phyloP scores from a whole-genome alignment of 495 filamentous ascomycete genomes.

The Penicillium coprophilum region DNA sequence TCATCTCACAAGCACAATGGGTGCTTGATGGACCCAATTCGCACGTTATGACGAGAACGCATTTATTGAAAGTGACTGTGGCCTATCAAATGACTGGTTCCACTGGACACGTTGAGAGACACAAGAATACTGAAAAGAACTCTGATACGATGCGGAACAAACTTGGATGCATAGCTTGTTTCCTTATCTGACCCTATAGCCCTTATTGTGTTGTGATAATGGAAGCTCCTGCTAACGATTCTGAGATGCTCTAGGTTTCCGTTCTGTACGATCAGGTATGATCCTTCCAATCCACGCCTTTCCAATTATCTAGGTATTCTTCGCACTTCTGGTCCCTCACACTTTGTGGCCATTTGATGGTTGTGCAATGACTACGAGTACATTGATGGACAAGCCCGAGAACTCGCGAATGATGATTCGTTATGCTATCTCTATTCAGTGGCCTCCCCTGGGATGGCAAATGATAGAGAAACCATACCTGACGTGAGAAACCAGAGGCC shows the following conservation, averaged over 20 bases:
- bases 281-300: not conserved
- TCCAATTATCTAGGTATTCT: not conserved
- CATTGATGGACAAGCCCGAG: not conserved
- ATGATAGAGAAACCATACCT: not conserved
- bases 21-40: not conserved
- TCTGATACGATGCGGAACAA: not conserved
- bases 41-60: not conserved
- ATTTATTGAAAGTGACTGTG: not conserved
- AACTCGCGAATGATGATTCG: not conserved
- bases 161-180: too few relatives aligned
- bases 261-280: not conserved
- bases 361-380: not conserved
- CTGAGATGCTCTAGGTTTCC: not conserved
- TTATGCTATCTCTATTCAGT: not conserved
- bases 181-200: not conserved
- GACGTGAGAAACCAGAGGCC: not conserved
- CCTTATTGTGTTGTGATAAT: not conserved
- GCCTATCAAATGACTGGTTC: not conserved
- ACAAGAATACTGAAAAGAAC: not conserved
- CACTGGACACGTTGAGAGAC: not conserved
- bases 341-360: not conserved
- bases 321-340: not conserved
- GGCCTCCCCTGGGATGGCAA: not conserved
- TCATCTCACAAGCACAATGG: not conserved
- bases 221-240: not conserved